phyloP scores from a whole-genome alignment of 202 grass and related monocot species.

The Dendrocalamus latiflorus region DNA sequence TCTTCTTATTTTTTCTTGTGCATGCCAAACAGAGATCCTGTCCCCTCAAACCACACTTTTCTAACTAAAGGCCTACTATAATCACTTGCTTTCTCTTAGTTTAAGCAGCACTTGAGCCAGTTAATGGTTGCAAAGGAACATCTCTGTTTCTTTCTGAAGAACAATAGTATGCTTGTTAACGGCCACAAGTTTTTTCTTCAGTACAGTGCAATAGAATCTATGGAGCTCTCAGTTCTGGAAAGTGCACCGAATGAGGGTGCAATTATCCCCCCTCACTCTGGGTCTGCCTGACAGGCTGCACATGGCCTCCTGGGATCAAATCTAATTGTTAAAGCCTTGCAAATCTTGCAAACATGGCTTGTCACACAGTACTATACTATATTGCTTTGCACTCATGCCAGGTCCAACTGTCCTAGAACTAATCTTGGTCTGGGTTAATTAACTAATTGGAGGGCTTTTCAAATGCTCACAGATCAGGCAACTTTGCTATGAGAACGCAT shows the following conservation, averaged over 20 bases:
- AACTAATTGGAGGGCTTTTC: not conserved
- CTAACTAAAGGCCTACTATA: constrained; percentile 2
- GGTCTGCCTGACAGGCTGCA: constrained; percentile 25
- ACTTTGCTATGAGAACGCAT: not conserved
- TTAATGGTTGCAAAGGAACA: constrained; percentile 7
- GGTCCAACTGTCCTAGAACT: constrained; percentile 15
- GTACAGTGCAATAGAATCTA: constrained; percentile 28
- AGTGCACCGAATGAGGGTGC: constrained; percentile 25
- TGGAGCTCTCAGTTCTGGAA: constrained; percentile 12
- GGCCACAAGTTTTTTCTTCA: not conserved
- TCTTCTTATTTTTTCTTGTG: not conserved
- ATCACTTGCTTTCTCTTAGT: not conserved
- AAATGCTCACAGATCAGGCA: constrained; percentile 22
- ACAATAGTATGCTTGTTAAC: not conserved
- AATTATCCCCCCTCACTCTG: constrained; percentile 22
- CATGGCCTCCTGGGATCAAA: constrained; percentile 38
- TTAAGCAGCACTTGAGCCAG: not conserved
- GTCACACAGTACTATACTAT: constrained; percentile 13
- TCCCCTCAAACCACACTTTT: constrained; percentile 5
- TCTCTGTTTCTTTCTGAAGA: constrained; percentile 26
- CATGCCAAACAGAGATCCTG: constrained; percentile 33
- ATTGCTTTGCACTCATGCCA: constrained; percentile 10
- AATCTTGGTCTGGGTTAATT: constrained; percentile 9
- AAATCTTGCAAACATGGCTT: constrained; percentile 47
- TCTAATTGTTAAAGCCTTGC: constrained; percentile 39